Evolutionary conservation across 306 rosid species (phyloP).

Genomic region (Quercus wislizeni): DNA sequence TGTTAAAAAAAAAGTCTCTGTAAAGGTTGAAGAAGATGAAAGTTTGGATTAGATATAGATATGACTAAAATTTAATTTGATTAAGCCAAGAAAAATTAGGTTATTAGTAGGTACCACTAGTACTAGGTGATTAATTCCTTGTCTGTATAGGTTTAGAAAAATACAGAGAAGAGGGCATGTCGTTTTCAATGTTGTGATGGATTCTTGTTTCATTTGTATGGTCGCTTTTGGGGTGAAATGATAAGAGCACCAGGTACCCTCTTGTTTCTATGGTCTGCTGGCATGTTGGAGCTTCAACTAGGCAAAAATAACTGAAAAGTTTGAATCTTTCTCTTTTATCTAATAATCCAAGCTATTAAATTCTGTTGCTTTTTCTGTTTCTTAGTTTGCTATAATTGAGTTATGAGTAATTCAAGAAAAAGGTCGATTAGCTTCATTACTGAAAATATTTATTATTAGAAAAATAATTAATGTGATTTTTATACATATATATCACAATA

Average conservation of each 20-base stretch:
- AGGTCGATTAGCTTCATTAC: too few relatives aligned
- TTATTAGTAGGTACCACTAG: constrained; percentile 27
- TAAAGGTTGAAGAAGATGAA: constrained; percentile 16
- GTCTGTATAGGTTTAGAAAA: constrained; percentile 36
- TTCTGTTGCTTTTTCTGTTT: not conserved
- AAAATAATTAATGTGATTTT: not conserved
- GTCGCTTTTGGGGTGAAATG: constrained; percentile 27
- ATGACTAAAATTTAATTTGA: constrained; percentile 2
- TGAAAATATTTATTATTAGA: too few relatives aligned
- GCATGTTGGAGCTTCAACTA: constrained; percentile 2
- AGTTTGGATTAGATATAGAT: constrained; percentile 15
- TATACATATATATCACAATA: too few relatives aligned
- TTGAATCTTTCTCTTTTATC: not conserved
- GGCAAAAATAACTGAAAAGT: not conserved
- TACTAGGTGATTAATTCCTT: constrained; percentile 39
- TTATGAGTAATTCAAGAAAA: not conserved
- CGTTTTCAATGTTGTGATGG: constrained; percentile 32
- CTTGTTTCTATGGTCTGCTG: not conserved
- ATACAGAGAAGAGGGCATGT: constrained; percentile 35
- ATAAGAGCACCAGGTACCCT: constrained; percentile 43
- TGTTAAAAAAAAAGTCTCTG: constrained; percentile 9
- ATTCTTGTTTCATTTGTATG: constrained; percentile 43
- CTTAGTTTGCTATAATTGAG: not conserved
- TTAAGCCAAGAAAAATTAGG: constrained; percentile 15
- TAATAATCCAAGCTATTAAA: not conserved